Evolutionary conservation across 1,284 basidiomycete genomes (phyloP), one percentile per base, ranked within the genome.

Genomic region (Schizopora paradoxa): DNA sequence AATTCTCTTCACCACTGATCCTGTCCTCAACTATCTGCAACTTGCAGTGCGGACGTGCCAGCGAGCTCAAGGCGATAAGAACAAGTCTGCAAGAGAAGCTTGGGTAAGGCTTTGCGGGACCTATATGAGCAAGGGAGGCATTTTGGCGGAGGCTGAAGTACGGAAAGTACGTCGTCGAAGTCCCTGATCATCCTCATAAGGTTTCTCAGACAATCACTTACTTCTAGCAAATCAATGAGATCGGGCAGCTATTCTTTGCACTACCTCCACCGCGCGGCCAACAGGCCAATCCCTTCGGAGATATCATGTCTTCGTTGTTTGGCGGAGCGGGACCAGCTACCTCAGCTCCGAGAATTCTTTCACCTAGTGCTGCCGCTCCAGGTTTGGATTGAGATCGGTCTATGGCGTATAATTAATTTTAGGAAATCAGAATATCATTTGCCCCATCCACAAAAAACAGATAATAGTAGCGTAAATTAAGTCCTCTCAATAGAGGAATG

Each of bases 71-170:
- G 83, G 86, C 34, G 72, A 82, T 50, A 76, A 81, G 64, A 79
- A 83, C 64, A 88, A 75, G 61, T 69, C 71, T 5, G 74, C 79
- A 63, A 72, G 84, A 27, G 86, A 90, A 58, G 83, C 81, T 27
- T 94, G 91, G 91, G 72, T 91, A 28, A 72, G 83, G 32, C 70
- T 94, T 37, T 87, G 86, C 51, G 82, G 85, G 36, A 84, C 87
- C 13, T 93, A 92, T 62, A 81, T 86, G 56, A 79, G 81, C 28
- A 67, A 60, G 43, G 76, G 78, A 7, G 81, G 81, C 1, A 53
- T 82, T 25, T 61, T 91, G 33, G 76, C 79, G 11, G 66, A 71
- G 44, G 74, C 69, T 19, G 86, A 88, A 55, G 79, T 91, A n/a
- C 77, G 86, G 49, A 78, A 75, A 67, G 90, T 91, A 61, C 53